A percentile compares a stretch with the other conserved stretches of the same genome.
Evolutionary conservation across 345 rosid species (phyloP).

Genomic region (Eucalyptus marginata): DNA sequence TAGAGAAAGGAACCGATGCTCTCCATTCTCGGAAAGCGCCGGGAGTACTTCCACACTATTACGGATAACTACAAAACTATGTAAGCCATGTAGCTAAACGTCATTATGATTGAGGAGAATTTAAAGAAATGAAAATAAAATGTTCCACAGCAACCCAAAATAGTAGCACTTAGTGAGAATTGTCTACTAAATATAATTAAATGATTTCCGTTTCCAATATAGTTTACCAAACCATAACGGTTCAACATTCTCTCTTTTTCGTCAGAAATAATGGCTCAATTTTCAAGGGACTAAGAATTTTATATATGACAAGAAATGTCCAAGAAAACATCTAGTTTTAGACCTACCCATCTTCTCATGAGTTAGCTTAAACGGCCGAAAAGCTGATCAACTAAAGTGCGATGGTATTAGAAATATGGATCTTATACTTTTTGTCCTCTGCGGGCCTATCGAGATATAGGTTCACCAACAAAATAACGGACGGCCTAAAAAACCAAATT

Average conservation of each 20-base stretch:
- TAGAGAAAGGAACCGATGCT: neutral
- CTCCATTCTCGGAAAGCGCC: neutral
- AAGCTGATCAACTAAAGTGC: neutral
- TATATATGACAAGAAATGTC: neutral
- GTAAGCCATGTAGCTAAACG: neutral
- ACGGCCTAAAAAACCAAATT: neutral
- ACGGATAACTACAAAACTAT: neutral
- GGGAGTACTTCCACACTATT: neutral
- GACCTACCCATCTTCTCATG: neutral
- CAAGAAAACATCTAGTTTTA: neutral
- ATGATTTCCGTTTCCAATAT: neutral
- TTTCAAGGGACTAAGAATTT: neutral
- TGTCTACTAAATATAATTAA: neutral
- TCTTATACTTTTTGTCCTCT: neutral
- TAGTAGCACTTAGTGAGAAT: neutral
- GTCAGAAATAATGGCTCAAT: neutral
- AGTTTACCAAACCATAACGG: neutral
- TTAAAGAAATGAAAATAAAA: neutral
- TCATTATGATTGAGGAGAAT: neutral
- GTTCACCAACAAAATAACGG: neutral
- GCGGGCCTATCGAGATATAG: neutral
- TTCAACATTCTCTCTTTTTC: neutral
- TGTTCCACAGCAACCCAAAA: neutral
- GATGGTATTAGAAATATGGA: neutral
- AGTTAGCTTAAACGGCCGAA: neutral